Evolutionary conservation across 306 rosid species (phyloP), one percentile per base, ranked within the genome.

Genomic region (Prunus davidiana): DNA sequence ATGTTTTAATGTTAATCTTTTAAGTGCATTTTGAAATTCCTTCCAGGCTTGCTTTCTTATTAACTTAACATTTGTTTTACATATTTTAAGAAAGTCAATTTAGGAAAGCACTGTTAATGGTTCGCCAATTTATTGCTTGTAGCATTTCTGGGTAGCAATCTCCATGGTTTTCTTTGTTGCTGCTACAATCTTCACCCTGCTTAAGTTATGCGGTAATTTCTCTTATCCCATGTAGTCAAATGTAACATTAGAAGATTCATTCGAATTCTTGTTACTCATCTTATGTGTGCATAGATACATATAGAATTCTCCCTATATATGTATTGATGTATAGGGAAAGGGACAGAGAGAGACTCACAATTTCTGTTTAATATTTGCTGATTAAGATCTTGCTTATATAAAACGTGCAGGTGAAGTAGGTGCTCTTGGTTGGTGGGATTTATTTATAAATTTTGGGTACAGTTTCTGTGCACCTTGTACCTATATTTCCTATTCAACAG

Each of bases 91-190:
- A 69, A 20, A 12, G 13, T 34, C 14, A 6, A 22, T 65, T 28
- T 52, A 15, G 34, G 32, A 25, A 66, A 27, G 14, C 71, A 74
- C 71, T 56, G 49, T 49, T 47, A 73, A 63, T 78, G 55, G 78
- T 69, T 78, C 72, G 73, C 82, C 61, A 46, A 73, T 70, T 67
- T 80, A 49, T 70, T 84, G 38, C 81, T 72, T 79, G 81, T 83
- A 96, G 99, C 98, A 96, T 88, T 93, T 96, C 73, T 96, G 99
- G 98, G 96, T 96, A 73, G 99, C 98, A 65, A 91, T 96, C 81
- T 93, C 98, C 74, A 96, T 96, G 99, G 90, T 92, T 82, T 93
- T 96, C 96, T 96, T 96, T 79, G 82, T 90, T 76, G 97, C 98
- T 79, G 98, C 93, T 70, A 93, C 99, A 34, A 70, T 96, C 58